Evolutionary conservation across 768 basidiomycete genomes (phyloP).

Genomic region (Collybia sp.): DNA sequence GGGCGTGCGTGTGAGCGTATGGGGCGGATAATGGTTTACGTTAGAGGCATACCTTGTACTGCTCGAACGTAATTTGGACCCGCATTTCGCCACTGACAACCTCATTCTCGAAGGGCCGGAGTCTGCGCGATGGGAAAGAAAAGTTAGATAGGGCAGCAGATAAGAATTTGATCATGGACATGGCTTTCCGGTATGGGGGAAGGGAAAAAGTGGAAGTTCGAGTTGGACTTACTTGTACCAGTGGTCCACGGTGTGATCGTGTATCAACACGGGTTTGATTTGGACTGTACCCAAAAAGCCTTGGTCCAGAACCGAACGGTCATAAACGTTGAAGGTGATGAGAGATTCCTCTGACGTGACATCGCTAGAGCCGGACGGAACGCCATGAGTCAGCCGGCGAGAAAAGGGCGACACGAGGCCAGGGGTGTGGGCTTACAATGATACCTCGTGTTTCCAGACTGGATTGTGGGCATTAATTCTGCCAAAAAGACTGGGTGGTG

Average conservation of each 20-base stretch:
- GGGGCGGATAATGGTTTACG: too few relatives aligned
- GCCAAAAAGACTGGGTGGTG: constrained; percentile 41
- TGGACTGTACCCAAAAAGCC: constrained; percentile 89
- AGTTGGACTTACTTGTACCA: constrained; percentile 83
- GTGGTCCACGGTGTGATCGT: constrained; percentile 93
- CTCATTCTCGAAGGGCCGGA: constrained; percentile 75
- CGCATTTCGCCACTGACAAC: constrained; percentile 89
- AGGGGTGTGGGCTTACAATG: constrained; percentile 68
- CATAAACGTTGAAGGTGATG: constrained; percentile 89
- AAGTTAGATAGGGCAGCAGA: constrained; percentile 8
- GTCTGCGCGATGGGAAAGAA: constrained; percentile 35
- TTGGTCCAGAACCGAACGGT: constrained; percentile 76
- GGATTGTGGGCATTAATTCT: constrained; percentile 80
- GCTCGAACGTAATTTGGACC: constrained; percentile 91
- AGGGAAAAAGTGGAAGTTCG: constrained; percentile 9
- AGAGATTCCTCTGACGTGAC: constrained; percentile 84
- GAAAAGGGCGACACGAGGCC: background rate
- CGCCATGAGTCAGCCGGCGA: constrained; percentile 7
- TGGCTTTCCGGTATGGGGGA: constrained; percentile 5
- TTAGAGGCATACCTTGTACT: constrained; percentile 62
- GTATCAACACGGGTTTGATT: constrained; percentile 85
- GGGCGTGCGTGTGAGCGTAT: background rate
- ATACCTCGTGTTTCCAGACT: constrained; percentile 98
- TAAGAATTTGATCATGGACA: constrained; percentile 1
- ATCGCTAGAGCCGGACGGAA: constrained; percentile 56